Evolutionary conservation across 148 eudicot species (phyloP).

Genomic region (Spergularia bocconei): DNA sequence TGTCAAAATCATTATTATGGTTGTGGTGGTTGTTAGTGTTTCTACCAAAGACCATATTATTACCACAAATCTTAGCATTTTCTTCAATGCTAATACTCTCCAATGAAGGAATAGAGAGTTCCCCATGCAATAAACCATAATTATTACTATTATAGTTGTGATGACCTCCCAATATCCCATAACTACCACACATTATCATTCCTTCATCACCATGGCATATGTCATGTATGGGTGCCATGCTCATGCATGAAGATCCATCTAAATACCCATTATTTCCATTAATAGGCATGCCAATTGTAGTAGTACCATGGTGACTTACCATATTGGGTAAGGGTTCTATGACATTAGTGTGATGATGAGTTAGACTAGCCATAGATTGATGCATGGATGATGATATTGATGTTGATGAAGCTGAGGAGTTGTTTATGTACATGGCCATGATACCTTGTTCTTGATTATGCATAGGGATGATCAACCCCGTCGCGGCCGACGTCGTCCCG

Average conservation of each 20-base stretch:
- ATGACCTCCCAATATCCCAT: conserved; percentile 29
- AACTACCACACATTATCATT: conserved; percentile 37
- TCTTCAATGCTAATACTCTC: conserved; percentile 43
- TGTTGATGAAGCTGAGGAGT: conserved; percentile 37
- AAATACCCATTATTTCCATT: conserved; percentile 31
- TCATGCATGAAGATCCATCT: conserved; percentile 37
- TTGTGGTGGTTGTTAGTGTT: conserved; percentile 29
- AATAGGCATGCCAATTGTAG: conserved; percentile 24
- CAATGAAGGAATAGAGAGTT: conserved; percentile 48
- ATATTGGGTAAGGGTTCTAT: conserved; percentile 33
- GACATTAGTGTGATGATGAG: conserved; percentile 25
- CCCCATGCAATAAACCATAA: conserved; percentile 39
- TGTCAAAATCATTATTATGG: conserved; percentile 15
- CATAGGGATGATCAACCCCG: conserved; percentile 32
- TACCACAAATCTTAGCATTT: conserved; percentile 20
- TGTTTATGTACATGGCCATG: conserved; percentile 46
- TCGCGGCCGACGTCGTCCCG: conserved; percentile 25
- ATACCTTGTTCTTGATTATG: conserved; percentile 36
- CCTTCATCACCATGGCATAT: conserved; percentile 29
- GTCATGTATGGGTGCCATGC: conserved; percentile 38
- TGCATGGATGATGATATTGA: conserved; percentile 40
- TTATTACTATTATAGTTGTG: conserved; percentile 13
- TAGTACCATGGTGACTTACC: conserved; percentile 19
- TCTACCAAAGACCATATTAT: conserved; percentile 30
- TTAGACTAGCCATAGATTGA: conserved; percentile 28